These are phyloP conservation scores for Psilocybe cyanescens DNA, from an alignment of 768 basidiomycete species.

Conservation along the genomic window DNA sequence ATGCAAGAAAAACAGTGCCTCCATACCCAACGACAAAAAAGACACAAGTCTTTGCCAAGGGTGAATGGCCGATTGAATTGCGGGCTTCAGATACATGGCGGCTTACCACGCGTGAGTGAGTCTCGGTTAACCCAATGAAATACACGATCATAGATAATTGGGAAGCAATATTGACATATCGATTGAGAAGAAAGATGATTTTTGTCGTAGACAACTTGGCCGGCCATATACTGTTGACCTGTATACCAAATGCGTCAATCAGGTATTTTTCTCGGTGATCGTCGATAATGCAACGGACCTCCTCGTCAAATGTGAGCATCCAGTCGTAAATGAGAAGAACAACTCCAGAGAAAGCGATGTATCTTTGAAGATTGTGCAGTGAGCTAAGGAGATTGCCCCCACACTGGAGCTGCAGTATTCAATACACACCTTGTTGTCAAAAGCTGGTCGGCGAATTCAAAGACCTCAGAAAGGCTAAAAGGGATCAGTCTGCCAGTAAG, in stretches of 20 bases:
- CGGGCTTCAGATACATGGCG: neutral
- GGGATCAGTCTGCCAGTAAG: neutral
- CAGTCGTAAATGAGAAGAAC: slow-evolving; percentile 18
- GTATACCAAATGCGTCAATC: too few species aligned
- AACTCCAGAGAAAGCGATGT: slow-evolving; percentile 15
- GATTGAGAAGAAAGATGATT: slow-evolving; percentile 23
- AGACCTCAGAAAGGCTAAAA: neutral
- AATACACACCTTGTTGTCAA: slow-evolving; percentile 4
- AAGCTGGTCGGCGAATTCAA: slow-evolving; percentile 1
- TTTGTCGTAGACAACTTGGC: slow-evolving; percentile 21
- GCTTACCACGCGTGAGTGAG: neutral
- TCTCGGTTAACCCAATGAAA: slow-evolving; percentile 6
- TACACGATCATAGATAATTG: slow-evolving; percentile 15
- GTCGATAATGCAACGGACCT: slow-evolving; percentile 8
- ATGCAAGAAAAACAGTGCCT: slow-evolving; percentile 13
- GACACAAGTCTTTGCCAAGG: slow-evolving; percentile 11
- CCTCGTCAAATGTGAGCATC: slow-evolving; percentile 21
- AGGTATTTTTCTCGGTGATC: neutral
- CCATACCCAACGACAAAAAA: slow-evolving; percentile 18
- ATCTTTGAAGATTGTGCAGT: slow-evolving; percentile 1
- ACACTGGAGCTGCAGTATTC: neutral
- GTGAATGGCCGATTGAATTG: neutral
- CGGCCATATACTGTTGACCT: slow-evolving; percentile 24
- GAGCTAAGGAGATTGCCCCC: neutral
- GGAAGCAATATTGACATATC: slow-evolving; percentile 22